Conservation (phyloP, 2,329 filamentous ascomycete species). For the Curvularia lunata region DNA sequence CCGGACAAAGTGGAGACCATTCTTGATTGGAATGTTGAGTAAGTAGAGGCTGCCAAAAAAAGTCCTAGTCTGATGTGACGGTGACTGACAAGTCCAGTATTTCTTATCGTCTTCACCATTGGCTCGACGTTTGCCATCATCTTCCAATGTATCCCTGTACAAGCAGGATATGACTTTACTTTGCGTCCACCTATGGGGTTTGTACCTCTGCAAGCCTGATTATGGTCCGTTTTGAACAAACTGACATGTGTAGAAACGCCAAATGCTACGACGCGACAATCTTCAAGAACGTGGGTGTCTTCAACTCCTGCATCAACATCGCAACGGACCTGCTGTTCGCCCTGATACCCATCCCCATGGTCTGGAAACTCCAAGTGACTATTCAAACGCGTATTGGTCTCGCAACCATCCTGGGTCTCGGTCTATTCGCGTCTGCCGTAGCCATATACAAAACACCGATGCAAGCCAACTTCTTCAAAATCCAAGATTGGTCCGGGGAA, state of each 20-base stretch:
- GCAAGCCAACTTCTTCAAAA: conserved; percentile 39
- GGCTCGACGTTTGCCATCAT: conserved; percentile 33
- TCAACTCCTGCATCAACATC: conserved; percentile 54
- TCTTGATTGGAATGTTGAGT: conserved; percentile 54
- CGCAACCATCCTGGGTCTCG: conserved; percentile 44
- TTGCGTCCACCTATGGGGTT: conserved; percentile 32
- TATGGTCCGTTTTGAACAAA: no score
- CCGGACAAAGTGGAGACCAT: conserved; percentile 41
- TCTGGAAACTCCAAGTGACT: conserved; percentile 52
- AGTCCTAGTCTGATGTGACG: neutral
- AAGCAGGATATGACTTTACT: conserved; percentile 52
- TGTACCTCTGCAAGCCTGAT: neutral
- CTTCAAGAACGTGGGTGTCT: conserved; percentile 55
- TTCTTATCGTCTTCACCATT: conserved; percentile 35
- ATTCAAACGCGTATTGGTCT: conserved; percentile 49
- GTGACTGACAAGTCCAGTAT: conserved; percentile 12
- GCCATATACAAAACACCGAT: conserved; percentile 33
- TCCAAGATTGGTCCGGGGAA: conserved; percentile 35
- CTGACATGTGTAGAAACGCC: conserved; percentile 20
- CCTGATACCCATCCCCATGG: conserved; percentile 51
- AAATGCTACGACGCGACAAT: conserved; percentile 45
- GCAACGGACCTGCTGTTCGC: conserved; percentile 51
- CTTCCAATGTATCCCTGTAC: conserved; percentile 48
- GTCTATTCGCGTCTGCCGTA: conserved; percentile 44
- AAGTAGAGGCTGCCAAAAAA: conserved; percentile 19